A percentile compares a stretch with the other conserved stretches of the same genome.
These are phyloP conservation scores for Lactifluus hygrophoroides DNA, from an alignment of 768 basidiomycete genomes.

Conservation along the genomic window DNA sequence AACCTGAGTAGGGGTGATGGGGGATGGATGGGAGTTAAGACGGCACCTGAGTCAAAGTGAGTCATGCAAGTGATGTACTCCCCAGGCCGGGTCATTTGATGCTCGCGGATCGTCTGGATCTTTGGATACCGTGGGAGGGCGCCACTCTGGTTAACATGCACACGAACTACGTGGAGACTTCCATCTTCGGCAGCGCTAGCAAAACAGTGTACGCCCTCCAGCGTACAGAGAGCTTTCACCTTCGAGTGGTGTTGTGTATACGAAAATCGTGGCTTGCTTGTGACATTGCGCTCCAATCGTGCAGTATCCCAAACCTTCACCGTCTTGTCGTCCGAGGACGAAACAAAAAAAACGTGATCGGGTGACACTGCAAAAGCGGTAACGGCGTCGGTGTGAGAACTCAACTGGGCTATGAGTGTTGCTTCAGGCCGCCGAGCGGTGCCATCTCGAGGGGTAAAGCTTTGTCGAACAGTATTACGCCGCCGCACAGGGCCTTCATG, in stretches of 20 bases:
- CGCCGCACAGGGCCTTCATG: conserved; percentile 75
- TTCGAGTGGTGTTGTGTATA: conserved; percentile 61
- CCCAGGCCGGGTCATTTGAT: conserved; percentile 58
- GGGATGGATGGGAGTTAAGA: background rate
- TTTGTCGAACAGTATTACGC: conserved; percentile 63
- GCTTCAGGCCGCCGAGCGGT: conserved; percentile 57
- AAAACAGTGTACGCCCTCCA: conserved; percentile 86
- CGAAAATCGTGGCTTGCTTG: conserved; percentile 53
- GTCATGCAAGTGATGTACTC: conserved; percentile 81
- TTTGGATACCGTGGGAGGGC: conserved; percentile 78
- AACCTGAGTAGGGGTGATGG: conserved; percentile 6
- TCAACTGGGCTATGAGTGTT: conserved; percentile 74
- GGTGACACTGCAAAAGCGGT: conserved; percentile 82
- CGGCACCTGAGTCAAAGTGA: conserved; percentile 67
- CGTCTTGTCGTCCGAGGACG: conserved; percentile 89
- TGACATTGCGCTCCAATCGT: conserved; percentile 88
- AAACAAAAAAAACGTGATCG: conserved; percentile 91
- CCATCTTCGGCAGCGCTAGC: conserved; percentile 82
- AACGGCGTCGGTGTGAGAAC: conserved; percentile 72
- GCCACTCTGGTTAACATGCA: conserved; percentile 58
- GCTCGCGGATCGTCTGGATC: conserved; percentile 72
- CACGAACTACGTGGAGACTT: conserved; percentile 74
- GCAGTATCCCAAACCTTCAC: conserved; percentile 91
- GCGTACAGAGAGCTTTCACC: conserved; percentile 60
- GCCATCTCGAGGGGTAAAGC: conserved; percentile 58